phyloP scores from a whole-genome alignment of 2,329 filamentous ascomycete genomes.

The Eurotiales sp. region DNA sequence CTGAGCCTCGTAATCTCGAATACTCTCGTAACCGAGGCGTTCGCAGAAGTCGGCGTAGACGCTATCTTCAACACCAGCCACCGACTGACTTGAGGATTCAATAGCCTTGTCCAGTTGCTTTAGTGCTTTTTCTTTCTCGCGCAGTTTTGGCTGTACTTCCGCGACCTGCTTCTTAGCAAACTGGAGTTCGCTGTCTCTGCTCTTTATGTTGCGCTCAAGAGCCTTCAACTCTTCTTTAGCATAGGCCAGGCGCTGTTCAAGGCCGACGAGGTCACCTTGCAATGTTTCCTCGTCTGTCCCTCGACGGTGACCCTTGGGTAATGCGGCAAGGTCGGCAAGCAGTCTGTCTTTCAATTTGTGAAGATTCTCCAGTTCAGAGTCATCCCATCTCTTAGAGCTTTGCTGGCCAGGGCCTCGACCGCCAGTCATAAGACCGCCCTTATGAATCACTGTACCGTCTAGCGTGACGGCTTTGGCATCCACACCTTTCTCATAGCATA shows the following conservation, averaged over 20 bases:
- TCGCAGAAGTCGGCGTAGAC: conserved; percentile 83
- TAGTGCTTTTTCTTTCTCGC: conserved; percentile 67
- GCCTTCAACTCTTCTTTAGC: conserved; percentile 72
- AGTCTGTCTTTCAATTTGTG: conserved; percentile 71
- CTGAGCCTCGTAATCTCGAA: conserved; percentile 88
- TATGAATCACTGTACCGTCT: conserved; percentile 95
- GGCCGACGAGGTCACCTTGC: conserved; percentile 71
- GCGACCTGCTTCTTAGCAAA: conserved; percentile 68
- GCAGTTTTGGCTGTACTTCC: conserved; percentile 73
- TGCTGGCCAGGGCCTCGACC: conserved; percentile 76
- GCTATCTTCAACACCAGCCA: conserved; percentile 80
- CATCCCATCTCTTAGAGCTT: conserved; percentile 78
- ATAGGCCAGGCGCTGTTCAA: conserved; percentile 71
- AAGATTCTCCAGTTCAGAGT: conserved; percentile 83
- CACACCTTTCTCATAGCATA: conserved; percentile 79
- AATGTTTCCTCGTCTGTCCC: conserved; percentile 75
- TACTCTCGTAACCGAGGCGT: conserved; percentile 79
- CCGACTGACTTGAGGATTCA: conserved; percentile 56
- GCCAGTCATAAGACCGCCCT: conserved; percentile 94
- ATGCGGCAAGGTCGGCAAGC: conserved; percentile 69
- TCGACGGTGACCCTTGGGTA: conserved; percentile 74
- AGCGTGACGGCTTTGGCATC: conserved; percentile 92
- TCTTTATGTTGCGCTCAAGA: conserved; percentile 76
- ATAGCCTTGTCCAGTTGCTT: conserved; percentile 58
- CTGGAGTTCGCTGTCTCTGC: conserved; percentile 77